phyloP scores from a whole-genome alignment of 176 grass and related monocot species.

The Eragrostis curvula region DNA sequence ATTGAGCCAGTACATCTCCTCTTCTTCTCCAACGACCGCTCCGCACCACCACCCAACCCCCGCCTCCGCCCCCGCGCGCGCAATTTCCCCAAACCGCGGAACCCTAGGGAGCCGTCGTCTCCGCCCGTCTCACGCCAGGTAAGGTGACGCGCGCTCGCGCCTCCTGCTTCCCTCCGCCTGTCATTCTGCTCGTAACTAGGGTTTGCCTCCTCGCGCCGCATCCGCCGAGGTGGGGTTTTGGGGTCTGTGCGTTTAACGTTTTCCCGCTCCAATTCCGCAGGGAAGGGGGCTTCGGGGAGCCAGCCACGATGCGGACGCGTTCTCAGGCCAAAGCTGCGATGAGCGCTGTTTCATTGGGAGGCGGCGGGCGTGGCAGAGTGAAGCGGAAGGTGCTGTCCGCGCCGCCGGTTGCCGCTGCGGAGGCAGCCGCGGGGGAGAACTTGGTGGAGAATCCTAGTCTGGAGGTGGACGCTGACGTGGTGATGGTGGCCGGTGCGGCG shows the following conservation, averaged over 20 bases:
- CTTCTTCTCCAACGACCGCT: no score
- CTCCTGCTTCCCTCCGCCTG: no score
- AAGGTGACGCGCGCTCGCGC: neutral
- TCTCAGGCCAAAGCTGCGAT: conserved; percentile 1
- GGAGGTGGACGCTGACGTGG: neutral
- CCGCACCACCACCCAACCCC: neutral
- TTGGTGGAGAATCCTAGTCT: neutral
- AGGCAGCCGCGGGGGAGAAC: neutral
- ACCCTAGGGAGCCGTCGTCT: conserved; percentile 25
- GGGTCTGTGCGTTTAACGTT: neutral
- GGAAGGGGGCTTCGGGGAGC: neutral
- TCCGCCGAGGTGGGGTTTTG: neutral
- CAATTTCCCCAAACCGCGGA: neutral
- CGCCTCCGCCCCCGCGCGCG: conserved; percentile 30
- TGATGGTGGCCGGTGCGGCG: neutral
- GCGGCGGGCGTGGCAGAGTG: neutral
- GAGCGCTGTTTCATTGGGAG: neutral
- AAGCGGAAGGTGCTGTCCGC: neutral
- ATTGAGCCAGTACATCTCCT: neutral
- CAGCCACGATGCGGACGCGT: conserved; percentile 2
- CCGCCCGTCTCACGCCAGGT: neutral
- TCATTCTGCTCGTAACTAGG: neutral
- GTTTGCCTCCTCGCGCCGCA: neutral
- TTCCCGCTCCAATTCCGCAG: conserved; percentile 10
- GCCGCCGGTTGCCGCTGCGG: neutral